Base-by-base conservation (phyloP, 1,284 basidiomycete genomes). In the Sutorius eximius region DNA sequence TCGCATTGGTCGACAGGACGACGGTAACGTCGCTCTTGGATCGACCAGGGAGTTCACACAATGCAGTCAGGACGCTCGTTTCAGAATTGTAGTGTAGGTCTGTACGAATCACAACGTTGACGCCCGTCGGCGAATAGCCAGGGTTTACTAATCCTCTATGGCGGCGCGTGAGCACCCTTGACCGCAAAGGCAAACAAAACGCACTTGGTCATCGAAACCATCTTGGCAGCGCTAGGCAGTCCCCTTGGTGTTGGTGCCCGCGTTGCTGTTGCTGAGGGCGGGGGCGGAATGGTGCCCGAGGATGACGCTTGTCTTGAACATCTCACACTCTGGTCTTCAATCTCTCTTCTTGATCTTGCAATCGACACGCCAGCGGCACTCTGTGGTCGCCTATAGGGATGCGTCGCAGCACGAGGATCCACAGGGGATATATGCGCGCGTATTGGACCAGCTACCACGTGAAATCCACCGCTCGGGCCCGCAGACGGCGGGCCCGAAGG, bases 21-120 rank as follows among this genome's bases (percentile, higher is more conserved):
- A 87, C 71, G 54, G 67, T 75, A 38, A 88, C 59, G 61, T 85
- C 81, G 50, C 68, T 60, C 56, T 75, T 78, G 66, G 76, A 78
- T 60, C 86, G 72, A 29, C 86, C 86, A 10, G 86, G 86, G 27
- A 86, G 71, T 69, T 87, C 85, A 67, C 86, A 77, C 69, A 81
- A 75, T 45, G 80, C 82, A 53, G 76, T 77, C 61, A 87, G 66
- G 46, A 75, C 60, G 61, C 74, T 74, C 42, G 73, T 76, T 22
- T 73, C 68, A 34, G 65, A 62, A 66, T 82, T 74, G 66, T 77
- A 82, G 63, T 80, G 74, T n/a, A 80, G 65, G 69, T 86, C 85
- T 36, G 80, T 72, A 59, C 82, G 77, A 56, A 83, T 78, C 49
- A 59, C 48, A 51, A 66, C 11, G 13, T 40, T 61, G 41, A 6